phyloP scores from a whole-genome alignment of 176 grass and related monocot species.

The Oryza nivara region DNA sequence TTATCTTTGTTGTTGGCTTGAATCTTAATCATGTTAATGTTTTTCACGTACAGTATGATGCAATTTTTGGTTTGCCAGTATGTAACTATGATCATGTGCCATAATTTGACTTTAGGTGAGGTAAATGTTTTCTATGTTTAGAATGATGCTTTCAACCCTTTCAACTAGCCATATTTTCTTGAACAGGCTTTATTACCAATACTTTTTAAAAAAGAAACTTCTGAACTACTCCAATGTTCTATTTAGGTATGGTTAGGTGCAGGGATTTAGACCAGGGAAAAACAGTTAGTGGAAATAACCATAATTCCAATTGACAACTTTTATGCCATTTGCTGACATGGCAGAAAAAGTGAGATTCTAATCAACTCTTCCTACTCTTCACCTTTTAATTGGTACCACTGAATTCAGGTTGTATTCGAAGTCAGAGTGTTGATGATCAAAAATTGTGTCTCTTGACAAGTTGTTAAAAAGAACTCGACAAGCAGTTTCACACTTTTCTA shows the following conservation, averaged over 20 bases:
- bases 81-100: neutral
- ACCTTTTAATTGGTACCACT: no score
- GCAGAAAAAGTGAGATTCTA: no score
- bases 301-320: neutral
- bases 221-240: neutral
- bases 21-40: neutral
- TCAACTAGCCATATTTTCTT: neutral
- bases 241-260: neutral
- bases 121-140: neutral
- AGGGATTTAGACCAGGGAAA: neutral
- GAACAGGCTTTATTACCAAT: neutral
- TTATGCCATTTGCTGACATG: neutral
- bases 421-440: no score
- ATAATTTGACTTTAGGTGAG: neutral
- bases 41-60: neutral
- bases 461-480: no score
- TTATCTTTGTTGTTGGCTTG: neutral
- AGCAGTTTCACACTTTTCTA: neutral
- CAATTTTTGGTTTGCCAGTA: neutral
- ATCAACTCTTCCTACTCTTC: no score
- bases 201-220: neutral
- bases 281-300: neutral
- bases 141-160: no score
- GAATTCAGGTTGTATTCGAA: no score
- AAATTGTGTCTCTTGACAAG: no score